Base-by-base conservation (phyloP, 164 flowering plant species). In the Protea cynaroides region DNA sequence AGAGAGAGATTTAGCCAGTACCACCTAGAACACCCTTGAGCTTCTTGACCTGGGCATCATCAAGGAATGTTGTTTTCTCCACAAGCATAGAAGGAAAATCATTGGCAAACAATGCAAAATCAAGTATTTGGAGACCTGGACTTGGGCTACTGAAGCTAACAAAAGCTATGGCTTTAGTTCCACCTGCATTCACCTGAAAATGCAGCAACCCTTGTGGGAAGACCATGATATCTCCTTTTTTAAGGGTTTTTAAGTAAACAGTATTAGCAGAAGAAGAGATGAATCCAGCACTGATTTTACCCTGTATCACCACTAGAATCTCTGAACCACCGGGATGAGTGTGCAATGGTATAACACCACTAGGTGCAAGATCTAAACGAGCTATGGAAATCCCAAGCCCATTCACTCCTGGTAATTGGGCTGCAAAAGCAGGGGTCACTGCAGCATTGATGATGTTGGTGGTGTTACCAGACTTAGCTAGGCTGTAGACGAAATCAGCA, bases 151-250 rank as follows among this genome's bases (percentile, higher is more conserved):
- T 75, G 59, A 80, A 80, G 67, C 46, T 57, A 6, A 58, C 80
- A 57, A 65, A 56, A 5, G 68, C 81, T n/a, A 61, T 6, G 0
- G 84, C 74, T 0, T 36, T 19, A 11, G 3, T 11, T 8, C 38
- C 63, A 4, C 73, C 79, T 1, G 75, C 65, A 61, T 80, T 82
- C 4, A 75, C 23, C 58, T 78, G 82, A 57, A 81, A 83, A 44
- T 82, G 84, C 59, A 81, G 54, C 65, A 83, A 62, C 29, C 87
- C 87, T 68, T 70, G 74, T 13, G 87, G 84, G 67, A 75, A 80
- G 1, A 79, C 75, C 80, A 83, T 77, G 1, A 72, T 24, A 11
- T 83, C 84, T 0, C 84, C 87, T 65, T 72, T 71, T 6, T 66
- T 49, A 0, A 83, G 70, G 0, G 59, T 68, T 59, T 75, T 73